phyloP scores from a whole-genome alignment of 2,329 filamentous ascomycete genomes.

The Scorias spongiosa region DNA sequence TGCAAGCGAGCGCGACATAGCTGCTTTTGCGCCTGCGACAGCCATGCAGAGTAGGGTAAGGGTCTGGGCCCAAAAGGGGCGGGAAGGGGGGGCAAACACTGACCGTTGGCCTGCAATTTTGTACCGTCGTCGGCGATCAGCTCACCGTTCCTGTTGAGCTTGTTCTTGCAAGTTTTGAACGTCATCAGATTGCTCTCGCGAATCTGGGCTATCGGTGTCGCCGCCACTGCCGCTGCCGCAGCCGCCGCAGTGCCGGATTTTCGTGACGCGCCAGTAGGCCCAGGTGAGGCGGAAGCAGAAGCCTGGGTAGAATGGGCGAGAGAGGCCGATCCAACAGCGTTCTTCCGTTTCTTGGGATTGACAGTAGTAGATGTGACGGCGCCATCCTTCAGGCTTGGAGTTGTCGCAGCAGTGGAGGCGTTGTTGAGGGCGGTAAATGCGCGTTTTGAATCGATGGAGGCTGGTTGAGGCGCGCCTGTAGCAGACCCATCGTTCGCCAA shows the following conservation, averaged over 20 bases:
- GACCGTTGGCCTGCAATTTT: conserved; percentile 71
- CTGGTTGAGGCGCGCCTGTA: neutral
- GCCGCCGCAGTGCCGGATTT: conserved; percentile 23
- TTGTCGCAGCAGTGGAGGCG: neutral
- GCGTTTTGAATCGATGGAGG: neutral
- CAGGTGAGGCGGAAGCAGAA: conserved; percentile 11
- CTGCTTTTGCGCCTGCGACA: neutral
- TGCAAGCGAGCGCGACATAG: conserved; percentile 3
- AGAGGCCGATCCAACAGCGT: conserved; percentile 28
- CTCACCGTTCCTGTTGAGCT: conserved; percentile 54
- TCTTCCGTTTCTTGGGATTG: conserved; percentile 73
- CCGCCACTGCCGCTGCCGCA: conserved; percentile 25
- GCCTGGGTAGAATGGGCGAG: conserved; percentile 13
- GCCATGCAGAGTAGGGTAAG: conserved; percentile 7
- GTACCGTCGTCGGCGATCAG: conserved; percentile 86
- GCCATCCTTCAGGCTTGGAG: conserved; percentile 8
- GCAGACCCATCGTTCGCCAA: conserved; percentile 14
- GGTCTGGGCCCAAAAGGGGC: conserved; percentile 4
- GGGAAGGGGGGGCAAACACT: conserved; percentile 20
- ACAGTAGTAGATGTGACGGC: conserved; percentile 40
- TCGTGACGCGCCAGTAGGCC: conserved; percentile 10
- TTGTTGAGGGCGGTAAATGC: neutral
- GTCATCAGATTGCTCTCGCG: conserved; percentile 75
- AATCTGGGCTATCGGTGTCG: conserved; percentile 22
- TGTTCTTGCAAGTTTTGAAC: conserved; percentile 58